Evolutionary conservation across 148 eudicot genomes (phyloP), one percentile per base, ranked within the genome.

Genomic region (Oxyria digyna): DNA sequence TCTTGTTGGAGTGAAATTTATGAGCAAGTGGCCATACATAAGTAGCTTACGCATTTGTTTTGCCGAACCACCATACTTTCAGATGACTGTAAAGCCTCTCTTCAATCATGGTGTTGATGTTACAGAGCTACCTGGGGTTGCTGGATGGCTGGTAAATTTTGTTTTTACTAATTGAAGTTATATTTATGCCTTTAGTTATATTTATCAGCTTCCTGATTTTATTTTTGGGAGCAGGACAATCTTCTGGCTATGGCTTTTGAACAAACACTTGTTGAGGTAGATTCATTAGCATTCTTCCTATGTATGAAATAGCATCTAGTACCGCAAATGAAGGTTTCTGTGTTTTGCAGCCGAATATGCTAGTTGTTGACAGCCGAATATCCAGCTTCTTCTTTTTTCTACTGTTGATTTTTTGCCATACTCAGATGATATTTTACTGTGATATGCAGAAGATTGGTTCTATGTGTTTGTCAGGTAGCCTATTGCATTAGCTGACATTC

Each of bases 201-300:
- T 68, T 52, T 18, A 67, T 67, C 70, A 49, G 4, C 17, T 8
- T 38, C 40, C 27, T 67, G 31, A 20, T 42, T 14, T 57, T 12
- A 42, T 8, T 43, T 66, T 64, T 24, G 57, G 50, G 46, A 42
- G 76, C 71, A 94, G 98, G 97, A 94, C 71, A 94, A 91, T 37
- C 97, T 94, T 77, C 75, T 94, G 78, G 85, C 91, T 0, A 49
- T 83, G 17, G 99, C 81, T 66, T 94, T 94, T 77, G 96, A 91
- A 82, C 91, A 94, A 81, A 91, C 99, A 41, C 87, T 94, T 62
- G 99, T 94, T 79, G 88, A 94, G 98, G 98, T 90, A 78, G 67
- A 70, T 75, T 69, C 70, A 72, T 48, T 26, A 45, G 33, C 1
- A 43, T 45, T 17, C 3, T 32, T 27, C 24, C 41, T 69, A 35